Evolutionary conservation across 1,284 basidiomycete species (phyloP).

Genomic region (Pseudozyma thailandica): DNA sequence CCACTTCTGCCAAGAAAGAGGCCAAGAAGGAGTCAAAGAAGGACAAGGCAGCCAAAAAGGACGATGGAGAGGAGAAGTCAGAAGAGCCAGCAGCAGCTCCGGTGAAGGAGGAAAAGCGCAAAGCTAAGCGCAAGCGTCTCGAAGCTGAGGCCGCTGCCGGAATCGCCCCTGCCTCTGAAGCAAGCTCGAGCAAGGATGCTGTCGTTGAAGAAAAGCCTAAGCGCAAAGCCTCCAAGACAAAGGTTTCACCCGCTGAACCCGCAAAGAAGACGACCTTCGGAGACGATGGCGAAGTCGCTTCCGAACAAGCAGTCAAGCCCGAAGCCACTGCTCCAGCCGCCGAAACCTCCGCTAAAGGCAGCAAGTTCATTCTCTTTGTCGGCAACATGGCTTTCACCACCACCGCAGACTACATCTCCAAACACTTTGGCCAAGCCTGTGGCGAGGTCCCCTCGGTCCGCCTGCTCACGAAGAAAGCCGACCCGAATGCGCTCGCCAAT

Average conservation of each 20-base stretch:
- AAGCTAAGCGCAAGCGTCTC: constrained; percentile 48
- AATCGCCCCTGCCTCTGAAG: background rate
- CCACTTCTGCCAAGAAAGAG: constrained; percentile 6
- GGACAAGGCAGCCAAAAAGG: background rate
- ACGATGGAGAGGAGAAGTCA: background rate
- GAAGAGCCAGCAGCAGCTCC: constrained; percentile 11
- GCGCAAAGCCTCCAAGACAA: constrained; percentile 14
- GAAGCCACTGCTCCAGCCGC: constrained; percentile 1
- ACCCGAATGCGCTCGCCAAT: constrained; percentile 41
- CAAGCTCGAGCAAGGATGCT: constrained; percentile 8
- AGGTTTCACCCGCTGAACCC: constrained; percentile 6
- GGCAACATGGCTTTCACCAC: constrained; percentile 67
- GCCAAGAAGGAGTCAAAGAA: background rate
- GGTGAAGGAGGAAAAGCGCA: constrained; percentile 39
- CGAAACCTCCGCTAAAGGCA: constrained; percentile 15
- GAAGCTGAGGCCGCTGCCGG: constrained; percentile 32
- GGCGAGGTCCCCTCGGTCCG: constrained; percentile 64
- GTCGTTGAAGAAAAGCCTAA: constrained; percentile 15
- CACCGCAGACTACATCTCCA: constrained; percentile 56
- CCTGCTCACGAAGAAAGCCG: constrained; percentile 61
- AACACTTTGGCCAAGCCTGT: constrained; percentile 60
- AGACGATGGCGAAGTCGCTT: constrained; percentile 37
- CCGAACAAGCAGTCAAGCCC: constrained; percentile 20
- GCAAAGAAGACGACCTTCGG: constrained; percentile 48
- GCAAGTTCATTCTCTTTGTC: constrained; percentile 63